Evolutionary conservation across 768 basidiomycete species (phyloP).

Genomic region (Leccinum boreale): DNA sequence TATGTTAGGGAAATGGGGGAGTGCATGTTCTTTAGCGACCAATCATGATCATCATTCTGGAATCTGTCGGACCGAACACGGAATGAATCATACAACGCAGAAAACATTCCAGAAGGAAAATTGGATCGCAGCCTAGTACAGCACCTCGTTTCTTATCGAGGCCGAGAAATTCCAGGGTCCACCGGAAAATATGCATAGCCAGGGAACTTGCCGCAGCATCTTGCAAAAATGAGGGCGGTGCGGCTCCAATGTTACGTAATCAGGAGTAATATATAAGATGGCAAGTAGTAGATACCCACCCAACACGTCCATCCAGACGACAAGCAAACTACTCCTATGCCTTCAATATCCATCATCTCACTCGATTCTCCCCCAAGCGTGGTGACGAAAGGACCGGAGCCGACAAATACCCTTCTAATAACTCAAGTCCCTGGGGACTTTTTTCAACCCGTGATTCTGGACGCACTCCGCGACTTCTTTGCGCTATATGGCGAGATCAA

Average conservation of each 20-base stretch:
- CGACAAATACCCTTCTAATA: constrained; percentile 84
- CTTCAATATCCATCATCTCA: constrained; percentile 30
- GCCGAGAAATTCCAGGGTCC: constrained; percentile 6
- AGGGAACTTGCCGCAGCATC: background rate
- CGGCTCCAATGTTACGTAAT: constrained; percentile 19
- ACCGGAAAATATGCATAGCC: constrained; percentile 19
- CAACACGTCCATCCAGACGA: constrained; percentile 5
- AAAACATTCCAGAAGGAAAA: constrained; percentile 16
- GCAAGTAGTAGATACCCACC: background rate
- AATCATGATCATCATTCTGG: constrained; percentile 7
- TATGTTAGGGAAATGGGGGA: background rate
- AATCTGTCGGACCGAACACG: background rate
- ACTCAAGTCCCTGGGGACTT: constrained; percentile 73
- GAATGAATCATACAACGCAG: constrained; percentile 13
- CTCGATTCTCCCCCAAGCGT: background rate
- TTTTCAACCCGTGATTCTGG: constrained; percentile 68
- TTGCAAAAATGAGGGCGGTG: background rate
- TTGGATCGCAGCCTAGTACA: constrained; percentile 4
- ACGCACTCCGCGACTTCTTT: constrained; percentile 71
- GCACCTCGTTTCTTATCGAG: constrained; percentile 2
- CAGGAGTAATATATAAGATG: constrained; percentile 5
- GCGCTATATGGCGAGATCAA: constrained; percentile 75
- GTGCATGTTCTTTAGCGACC: background rate
- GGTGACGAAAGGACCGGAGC: constrained; percentile 5
- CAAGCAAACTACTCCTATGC: constrained; percentile 10